phyloP scores from a whole-genome alignment of 2,329 filamentous ascomycete genomes.

The Clarireedia paspali region DNA sequence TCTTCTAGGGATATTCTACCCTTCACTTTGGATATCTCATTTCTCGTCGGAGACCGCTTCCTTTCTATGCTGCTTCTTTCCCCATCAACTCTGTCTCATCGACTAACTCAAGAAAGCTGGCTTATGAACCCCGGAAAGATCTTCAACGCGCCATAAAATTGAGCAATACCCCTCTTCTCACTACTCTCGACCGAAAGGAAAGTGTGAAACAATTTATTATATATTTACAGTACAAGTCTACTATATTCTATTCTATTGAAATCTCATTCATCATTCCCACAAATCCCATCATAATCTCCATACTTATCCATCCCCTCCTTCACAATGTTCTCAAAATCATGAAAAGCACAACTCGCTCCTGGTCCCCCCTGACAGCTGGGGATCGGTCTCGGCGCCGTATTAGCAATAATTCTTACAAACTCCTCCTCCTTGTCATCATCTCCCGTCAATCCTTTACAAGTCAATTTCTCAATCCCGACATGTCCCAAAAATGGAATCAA shows the following conservation, averaged over 20 bases:
- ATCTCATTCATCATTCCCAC: conserved; percentile 15
- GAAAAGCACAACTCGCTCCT: conserved; percentile 40
- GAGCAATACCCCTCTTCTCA: neutral
- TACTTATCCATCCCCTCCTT: conserved; percentile 32
- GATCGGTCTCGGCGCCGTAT: conserved; percentile 42
- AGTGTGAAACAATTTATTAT: no score
- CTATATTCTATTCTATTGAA: neutral
- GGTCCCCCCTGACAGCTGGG: conserved; percentile 42
- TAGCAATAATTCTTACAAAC: conserved; percentile 44
- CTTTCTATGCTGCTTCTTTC: no score
- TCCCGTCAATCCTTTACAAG: conserved; percentile 47
- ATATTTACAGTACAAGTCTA: neutral
- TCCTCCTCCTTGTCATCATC: conserved; percentile 42
- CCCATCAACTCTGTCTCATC: neutral
- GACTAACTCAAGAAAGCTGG: conserved; percentile 43
- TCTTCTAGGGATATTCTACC: neutral
- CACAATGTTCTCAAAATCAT: conserved; percentile 37
- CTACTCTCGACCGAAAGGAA: no score
- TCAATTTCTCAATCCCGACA: conserved; percentile 56
- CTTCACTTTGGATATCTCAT: no score
- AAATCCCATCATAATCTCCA: conserved; percentile 27
- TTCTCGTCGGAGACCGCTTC: no score
- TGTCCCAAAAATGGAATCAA: conserved; percentile 60
- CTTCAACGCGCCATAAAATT: conserved; percentile 6
- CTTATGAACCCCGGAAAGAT: conserved; percentile 62